These are phyloP conservation scores for Datura wrightii DNA, from an alignment of 257 asterid species.

Conservation along the genomic window DNA sequence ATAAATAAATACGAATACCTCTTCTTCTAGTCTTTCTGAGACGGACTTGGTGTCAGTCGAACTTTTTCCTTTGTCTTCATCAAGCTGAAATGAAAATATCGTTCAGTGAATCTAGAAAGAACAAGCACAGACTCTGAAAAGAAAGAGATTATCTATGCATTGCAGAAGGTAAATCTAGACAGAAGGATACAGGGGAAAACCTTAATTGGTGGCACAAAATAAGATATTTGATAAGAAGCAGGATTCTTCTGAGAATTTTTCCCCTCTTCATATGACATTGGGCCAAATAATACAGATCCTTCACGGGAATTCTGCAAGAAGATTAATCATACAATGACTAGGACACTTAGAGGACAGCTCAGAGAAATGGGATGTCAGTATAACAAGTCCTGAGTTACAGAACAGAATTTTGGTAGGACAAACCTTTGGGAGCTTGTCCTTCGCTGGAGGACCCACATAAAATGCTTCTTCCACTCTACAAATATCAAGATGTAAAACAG, in stretches of 20 bases:
- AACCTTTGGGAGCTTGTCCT: slow-evolving; percentile 97
- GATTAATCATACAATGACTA: slow-evolving; percentile 13
- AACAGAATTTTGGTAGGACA: slow-evolving; percentile 27
- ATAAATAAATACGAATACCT: slow-evolving; percentile 51
- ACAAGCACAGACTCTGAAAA: neutral
- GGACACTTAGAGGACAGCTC: slow-evolving; percentile 21
- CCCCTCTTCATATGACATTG: slow-evolving; percentile 72
- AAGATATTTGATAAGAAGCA: slow-evolving; percentile 69
- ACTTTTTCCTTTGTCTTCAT: slow-evolving; percentile 75
- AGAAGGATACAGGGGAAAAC: slow-evolving; percentile 47
- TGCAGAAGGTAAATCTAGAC: slow-evolving; percentile 33
- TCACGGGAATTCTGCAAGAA: slow-evolving; percentile 70
- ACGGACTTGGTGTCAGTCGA: slow-evolving; percentile 66
- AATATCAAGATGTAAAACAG: slow-evolving; percentile 35
- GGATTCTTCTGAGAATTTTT: slow-evolving; percentile 73
- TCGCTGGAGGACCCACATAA: slow-evolving; percentile 87
- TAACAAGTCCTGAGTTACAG: neutral
- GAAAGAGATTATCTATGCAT: slow-evolving; percentile 3
- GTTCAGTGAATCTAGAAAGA: slow-evolving; percentile 35
- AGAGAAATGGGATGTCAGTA: neutral
- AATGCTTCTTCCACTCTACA: slow-evolving; percentile 82
- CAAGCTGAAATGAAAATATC: slow-evolving; percentile 51
- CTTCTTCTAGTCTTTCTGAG: slow-evolving; percentile 77
- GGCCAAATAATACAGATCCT: slow-evolving; percentile 87
- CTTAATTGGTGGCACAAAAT: slow-evolving; percentile 80